These are phyloP conservation scores for Onygena corvina DNA, from an alignment of 2,329 filamentous ascomycete genomes.

Conservation along the genomic window DNA sequence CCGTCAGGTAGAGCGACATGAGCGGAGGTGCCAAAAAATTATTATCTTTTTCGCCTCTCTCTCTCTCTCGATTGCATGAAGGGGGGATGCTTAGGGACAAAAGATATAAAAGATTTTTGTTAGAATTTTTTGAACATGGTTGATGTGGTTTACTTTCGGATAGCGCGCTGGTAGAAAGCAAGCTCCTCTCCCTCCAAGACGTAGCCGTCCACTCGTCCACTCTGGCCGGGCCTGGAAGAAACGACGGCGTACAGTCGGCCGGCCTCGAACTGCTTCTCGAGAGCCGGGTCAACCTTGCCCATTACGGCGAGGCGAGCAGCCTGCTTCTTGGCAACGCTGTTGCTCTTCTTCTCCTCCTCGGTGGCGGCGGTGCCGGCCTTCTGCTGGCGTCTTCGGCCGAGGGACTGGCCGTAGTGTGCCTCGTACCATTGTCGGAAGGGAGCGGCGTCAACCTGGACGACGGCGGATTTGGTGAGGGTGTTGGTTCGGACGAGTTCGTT, in stretches of 20 bases:
- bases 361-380: constrained; percentile 48
- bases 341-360: constrained; percentile 74
- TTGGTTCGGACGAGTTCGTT: constrained; percentile 99
- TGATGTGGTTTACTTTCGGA: constrained; percentile 71
- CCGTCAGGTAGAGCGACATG: neutral
- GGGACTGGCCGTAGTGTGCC: constrained; percentile 87
- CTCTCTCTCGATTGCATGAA: constrained; percentile 11
- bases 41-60: constrained; percentile 2
- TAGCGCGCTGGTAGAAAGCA: constrained; percentile 99
- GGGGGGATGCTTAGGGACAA: constrained; percentile 21
- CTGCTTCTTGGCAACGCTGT: constrained; percentile 94
- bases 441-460: constrained; percentile 96
- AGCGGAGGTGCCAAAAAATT: constrained; percentile 1
- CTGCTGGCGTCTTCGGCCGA: constrained; percentile 85
- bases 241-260: constrained; percentile 93
- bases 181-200: constrained; percentile 98
- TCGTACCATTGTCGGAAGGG: constrained; percentile 99
- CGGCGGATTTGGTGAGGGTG: constrained; percentile 97
- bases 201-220: constrained; percentile 92
- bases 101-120: constrained; percentile 13
- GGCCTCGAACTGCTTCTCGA: constrained; percentile 99
- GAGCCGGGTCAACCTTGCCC: constrained; percentile 83
- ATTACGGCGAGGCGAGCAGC: constrained; percentile 64
- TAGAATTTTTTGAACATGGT: constrained; percentile 16
- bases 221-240: constrained; percentile 88